These are phyloP conservation scores for Hymenotorrendiella dingleyae DNA, from an alignment of 2,329 filamentous ascomycete species.

Conservation along the genomic window DNA sequence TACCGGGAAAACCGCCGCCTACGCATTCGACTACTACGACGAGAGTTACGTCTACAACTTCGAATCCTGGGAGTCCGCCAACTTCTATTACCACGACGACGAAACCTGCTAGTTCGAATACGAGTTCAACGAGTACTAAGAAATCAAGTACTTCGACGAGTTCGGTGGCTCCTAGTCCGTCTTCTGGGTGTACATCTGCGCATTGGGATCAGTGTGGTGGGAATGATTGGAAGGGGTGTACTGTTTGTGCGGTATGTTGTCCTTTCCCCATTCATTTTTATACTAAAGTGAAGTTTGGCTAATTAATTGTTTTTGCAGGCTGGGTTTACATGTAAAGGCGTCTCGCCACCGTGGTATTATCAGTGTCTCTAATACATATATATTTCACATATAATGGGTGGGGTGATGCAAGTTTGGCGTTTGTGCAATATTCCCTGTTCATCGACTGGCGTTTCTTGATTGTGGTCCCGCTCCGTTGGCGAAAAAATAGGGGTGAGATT, in stretches of 20 bases:
- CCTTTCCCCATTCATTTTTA: neutral
- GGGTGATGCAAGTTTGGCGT: too few relatives aligned
- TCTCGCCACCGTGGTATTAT: conserved; percentile 14
- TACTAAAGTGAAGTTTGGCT: neutral
- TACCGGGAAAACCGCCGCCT: conserved; percentile 3
- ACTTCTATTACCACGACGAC: neutral
- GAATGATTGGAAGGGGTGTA: conserved; percentile 18
- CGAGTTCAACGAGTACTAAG: neutral
- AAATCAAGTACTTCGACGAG: neutral
- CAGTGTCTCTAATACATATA: conserved; percentile 13
- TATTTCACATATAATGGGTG: too few relatives aligned
- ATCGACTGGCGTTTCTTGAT: too few relatives aligned
- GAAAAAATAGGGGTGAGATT: too few relatives aligned
- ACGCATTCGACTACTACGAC: neutral
- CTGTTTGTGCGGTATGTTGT: conserved; percentile 12
- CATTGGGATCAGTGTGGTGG: conserved; percentile 20
- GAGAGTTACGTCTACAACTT: neutral
- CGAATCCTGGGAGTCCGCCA: neutral
- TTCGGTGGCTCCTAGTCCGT: neutral
- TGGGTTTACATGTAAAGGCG: conserved; percentile 11
- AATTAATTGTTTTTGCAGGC: neutral
- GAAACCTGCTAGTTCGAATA: neutral
- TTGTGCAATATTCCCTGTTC: too few relatives aligned
- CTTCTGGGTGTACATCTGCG: conserved; percentile 8
- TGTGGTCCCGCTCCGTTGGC: too few relatives aligned